These are phyloP conservation scores for Coemansia sp. DNA, from an alignment of 192 early-diverging fungal genomes.

Conservation along the genomic window DNA sequence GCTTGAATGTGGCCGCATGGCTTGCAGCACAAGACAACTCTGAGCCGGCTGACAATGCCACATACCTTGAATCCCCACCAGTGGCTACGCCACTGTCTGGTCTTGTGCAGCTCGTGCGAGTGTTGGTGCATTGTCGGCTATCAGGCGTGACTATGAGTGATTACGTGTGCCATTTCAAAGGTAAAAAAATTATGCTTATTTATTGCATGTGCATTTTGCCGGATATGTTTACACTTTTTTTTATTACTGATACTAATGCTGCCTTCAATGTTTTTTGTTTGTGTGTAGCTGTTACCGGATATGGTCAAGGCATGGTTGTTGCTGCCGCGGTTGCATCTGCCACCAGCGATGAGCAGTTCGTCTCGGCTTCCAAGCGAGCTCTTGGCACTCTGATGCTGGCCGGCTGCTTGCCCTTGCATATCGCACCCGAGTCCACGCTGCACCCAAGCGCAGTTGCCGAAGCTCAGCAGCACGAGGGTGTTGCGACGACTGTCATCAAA, in stretches of 20 bases:
- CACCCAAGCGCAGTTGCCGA: constrained; percentile 83
- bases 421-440: constrained; percentile 70
- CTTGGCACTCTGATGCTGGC: constrained; percentile 82
- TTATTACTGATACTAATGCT: background rate
- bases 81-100: constrained; percentile 83
- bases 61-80: constrained; percentile 72
- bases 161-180: constrained; percentile 46
- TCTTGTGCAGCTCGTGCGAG: constrained; percentile 82
- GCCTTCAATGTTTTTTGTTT: background rate
- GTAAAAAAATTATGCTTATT: background rate
- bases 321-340: constrained; percentile 84
- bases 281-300: constrained; percentile 79
- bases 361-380: constrained; percentile 75
- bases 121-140: constrained; percentile 72
- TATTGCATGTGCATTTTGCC: background rate
- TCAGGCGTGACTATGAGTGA: constrained; percentile 59
- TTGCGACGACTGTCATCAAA: constrained; percentile 80
- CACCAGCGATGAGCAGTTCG: constrained; percentile 71
- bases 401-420: constrained; percentile 77
- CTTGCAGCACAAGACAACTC: constrained; percentile 40
- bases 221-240: background rate
- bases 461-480: constrained; percentile 76
- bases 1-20: constrained; percentile 78
- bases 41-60: constrained; percentile 41
- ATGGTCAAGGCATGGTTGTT: constrained; percentile 86